A percentile compares a stretch with the other conserved stretches of the same genome.
These are phyloP conservation scores for Bryum argenteum DNA, from an alignment of 225 moss, liverwort and hornwort genomes.

Conservation along the genomic window DNA sequence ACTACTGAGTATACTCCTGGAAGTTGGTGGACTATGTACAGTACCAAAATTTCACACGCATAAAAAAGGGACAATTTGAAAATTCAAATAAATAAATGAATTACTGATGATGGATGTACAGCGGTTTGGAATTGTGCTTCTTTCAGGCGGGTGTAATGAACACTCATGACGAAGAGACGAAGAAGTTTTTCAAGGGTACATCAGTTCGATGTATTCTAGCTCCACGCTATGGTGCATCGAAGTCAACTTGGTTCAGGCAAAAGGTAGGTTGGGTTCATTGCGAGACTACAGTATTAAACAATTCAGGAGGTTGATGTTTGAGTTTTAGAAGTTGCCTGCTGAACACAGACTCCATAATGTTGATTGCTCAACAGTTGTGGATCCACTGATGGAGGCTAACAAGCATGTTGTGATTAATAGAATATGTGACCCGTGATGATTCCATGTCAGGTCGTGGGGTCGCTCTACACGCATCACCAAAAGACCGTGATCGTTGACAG, in stretches of 20 bases:
- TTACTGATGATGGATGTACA: not conserved
- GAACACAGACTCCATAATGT: not conserved
- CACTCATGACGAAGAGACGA: slow-evolving; percentile 64
- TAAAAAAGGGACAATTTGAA: too few species aligned
- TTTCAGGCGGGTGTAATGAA: slow-evolving; percentile 60
- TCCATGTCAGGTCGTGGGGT: slow-evolving; percentile 58
- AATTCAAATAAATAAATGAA: too few species aligned
- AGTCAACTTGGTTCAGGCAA: slow-evolving; percentile 64
- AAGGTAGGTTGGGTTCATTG: slow-evolving; percentile 32
- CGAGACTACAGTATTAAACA: not conserved
- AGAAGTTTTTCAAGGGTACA: slow-evolving; percentile 52
- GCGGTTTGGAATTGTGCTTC: not conserved
- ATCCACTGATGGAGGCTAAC: too few species aligned
- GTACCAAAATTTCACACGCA: too few species aligned
- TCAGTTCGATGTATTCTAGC: slow-evolving; percentile 56
- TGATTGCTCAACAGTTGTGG: too few species aligned
- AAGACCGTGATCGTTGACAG: slow-evolving; percentile 53
- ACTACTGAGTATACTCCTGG: too few species aligned
- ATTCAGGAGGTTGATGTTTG: too few species aligned
- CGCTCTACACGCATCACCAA: slow-evolving; percentile 67
- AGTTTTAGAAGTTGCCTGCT: not conserved
- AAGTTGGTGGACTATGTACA: too few species aligned
- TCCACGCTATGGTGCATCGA: slow-evolving; percentile 58
- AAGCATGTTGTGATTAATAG: too few species aligned
- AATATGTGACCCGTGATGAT: not conserved